Conservation (phyloP, 352 stramenopile species). For the Phytophthora brassicae region DNA sequence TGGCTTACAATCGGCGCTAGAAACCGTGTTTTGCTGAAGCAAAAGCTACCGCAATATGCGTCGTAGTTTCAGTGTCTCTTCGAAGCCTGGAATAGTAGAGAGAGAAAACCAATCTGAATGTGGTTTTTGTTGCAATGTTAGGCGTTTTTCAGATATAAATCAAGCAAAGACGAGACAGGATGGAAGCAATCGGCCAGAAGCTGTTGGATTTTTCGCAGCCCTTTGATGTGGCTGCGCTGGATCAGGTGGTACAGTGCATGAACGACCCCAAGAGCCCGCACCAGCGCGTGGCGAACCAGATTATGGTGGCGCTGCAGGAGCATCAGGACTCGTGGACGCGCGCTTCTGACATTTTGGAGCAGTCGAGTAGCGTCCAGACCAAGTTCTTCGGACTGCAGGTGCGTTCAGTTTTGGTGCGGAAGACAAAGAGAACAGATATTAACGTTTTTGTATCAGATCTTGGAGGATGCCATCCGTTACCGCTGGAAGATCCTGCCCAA, state of each 20-base stretch:
- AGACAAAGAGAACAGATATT: background rate
- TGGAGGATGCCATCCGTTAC: constrained; percentile 98
- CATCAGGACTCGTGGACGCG: constrained; percentile 92
- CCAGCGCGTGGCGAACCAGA: constrained; percentile 89
- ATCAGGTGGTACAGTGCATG: constrained; percentile 96
- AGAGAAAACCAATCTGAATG: background rate
- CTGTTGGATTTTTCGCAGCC: constrained; percentile 93
- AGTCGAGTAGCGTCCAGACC: constrained; percentile 84
- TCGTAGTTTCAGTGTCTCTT: background rate
- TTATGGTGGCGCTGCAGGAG: constrained; percentile 94
- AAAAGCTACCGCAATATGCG: background rate
- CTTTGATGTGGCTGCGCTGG: constrained; percentile 96
- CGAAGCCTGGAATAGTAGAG: background rate
- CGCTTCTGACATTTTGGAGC: constrained; percentile 96
- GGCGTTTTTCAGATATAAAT: background rate
- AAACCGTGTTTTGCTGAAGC: background rate
- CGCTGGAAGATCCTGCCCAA: constrained; percentile 96
- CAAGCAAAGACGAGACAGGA: constrained; percentile 25
- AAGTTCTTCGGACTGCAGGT: constrained; percentile 94
- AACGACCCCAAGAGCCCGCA: constrained; percentile 96
- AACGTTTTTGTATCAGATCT: constrained; percentile 67
- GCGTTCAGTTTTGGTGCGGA: background rate
- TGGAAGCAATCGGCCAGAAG: constrained; percentile 91
- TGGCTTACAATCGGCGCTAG: background rate
- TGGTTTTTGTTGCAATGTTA: constrained; percentile 2